Evolutionary conservation across 345 rosid species (phyloP).

Genomic region (Populus simonii): DNA sequence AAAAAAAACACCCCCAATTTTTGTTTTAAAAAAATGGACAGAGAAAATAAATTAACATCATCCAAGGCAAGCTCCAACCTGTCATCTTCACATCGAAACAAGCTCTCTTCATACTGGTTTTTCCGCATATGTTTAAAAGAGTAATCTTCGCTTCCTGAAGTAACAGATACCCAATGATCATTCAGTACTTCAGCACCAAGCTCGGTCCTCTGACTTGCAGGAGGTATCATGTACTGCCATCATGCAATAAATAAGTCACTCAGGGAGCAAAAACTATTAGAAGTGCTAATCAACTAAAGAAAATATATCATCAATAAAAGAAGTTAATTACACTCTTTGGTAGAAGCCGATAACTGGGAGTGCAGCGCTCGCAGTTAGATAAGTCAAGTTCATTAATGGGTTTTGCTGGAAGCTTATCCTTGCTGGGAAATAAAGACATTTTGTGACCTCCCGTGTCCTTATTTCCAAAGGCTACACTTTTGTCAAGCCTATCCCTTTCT

Average conservation of each 20-base stretch:
- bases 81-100: conserved; percentile 96
- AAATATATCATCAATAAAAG: background rate
- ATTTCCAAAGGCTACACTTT: conserved; percentile 42
- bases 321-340: conserved; percentile 66
- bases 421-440: conserved; percentile 55
- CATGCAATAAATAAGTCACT: conserved; percentile 23
- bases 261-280: conserved; percentile 16
- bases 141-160: conserved; percentile 99
- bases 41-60: background rate
- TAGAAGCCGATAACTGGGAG: conserved; percentile 95
- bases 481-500: conserved; percentile 82
- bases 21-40: background rate
- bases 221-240: conserved; percentile 80
- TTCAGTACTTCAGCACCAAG: conserved; percentile 83
- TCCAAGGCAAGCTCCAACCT: conserved; percentile 48
- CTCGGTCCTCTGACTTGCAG: conserved; percentile 77
- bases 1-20: background rate
- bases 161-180: conserved; percentile 96
- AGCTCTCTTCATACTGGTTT: conserved; percentile 97
- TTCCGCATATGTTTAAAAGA: conserved; percentile 98
- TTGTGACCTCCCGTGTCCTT: conserved; percentile 55
- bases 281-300: conserved; percentile 9
- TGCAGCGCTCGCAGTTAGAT: conserved; percentile 91
- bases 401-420: conserved; percentile 72
- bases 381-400: conserved; percentile 94